Percentiles rank a stretch among this genome's conserved stretches.
phyloP scores from a whole-genome alignment of 495 filamentous ascomycete species.

The Xylaria longipes region DNA sequence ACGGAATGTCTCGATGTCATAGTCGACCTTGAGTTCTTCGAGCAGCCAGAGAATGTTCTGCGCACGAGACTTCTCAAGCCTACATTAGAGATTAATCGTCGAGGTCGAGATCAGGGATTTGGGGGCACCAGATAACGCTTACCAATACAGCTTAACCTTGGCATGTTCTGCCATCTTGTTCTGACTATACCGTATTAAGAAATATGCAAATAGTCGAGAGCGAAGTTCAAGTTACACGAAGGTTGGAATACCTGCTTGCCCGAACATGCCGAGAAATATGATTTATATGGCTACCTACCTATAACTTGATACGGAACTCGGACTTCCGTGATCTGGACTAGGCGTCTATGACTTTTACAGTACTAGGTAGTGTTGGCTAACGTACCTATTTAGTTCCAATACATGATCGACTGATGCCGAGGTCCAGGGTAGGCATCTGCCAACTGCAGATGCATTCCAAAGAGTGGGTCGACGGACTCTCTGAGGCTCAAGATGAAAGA shows the following conservation, averaged over 20 bases:
- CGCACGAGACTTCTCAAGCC: slow-evolving; percentile 79
- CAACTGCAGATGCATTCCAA: no score
- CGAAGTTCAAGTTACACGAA: background rate
- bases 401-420: background rate
- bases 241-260: background rate
- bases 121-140: slow-evolving; percentile 32
- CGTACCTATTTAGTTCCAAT: no score
- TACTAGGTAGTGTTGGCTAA: no score
- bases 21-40: slow-evolving; percentile 80
- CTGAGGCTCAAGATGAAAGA: background rate
- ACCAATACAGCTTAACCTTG: slow-evolving; percentile 84
- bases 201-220: background rate
- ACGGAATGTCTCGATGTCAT: slow-evolving; percentile 77
- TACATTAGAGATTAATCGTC: slow-evolving; percentile 38
- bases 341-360: background rate
- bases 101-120: background rate
- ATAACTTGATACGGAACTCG: background rate
- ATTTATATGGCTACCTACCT: background rate
- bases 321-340: no score
- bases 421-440: background rate
- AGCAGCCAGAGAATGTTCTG: slow-evolving; percentile 91
- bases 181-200: background rate
- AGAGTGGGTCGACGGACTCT: no score
- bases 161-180: slow-evolving; percentile 46
- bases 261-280: no score